Evolutionary conservation across 2,329 filamentous ascomycete species (phyloP).

Genomic region (Venturia effusa): DNA sequence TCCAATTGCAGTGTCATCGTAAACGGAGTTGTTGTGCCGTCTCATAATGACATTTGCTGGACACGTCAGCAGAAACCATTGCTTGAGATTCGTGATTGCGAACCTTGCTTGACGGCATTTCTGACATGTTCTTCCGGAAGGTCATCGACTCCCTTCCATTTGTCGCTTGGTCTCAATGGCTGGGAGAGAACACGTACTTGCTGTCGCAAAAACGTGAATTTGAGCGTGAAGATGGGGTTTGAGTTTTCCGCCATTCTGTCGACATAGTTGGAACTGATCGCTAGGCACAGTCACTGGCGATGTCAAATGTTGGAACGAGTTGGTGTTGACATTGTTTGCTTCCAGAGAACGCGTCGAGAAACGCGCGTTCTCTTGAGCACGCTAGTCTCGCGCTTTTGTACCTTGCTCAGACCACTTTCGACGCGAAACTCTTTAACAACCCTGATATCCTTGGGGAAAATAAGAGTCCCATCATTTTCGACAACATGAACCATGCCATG

Average conservation of each 20-base stretch:
- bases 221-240: conserved; percentile 44
- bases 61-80: conserved; percentile 4
- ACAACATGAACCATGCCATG: no score
- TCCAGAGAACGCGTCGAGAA: no score
- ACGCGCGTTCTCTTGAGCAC: no score
- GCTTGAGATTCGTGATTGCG: not conserved
- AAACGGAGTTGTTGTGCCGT: conserved; percentile 55
- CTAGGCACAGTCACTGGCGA: not conserved
- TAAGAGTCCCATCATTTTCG: no score
- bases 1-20: conserved; percentile 56
- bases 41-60: conserved; percentile 51
- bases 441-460: no score
- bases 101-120: conserved; percentile 30
- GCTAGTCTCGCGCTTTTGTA: no score
- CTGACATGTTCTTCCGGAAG: conserved; percentile 38
- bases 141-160: conserved; percentile 38
- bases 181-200: conserved; percentile 55
- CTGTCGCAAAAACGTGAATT: conserved; percentile 51
- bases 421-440: no score
- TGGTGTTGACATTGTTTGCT: no score
- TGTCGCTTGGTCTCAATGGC: conserved; percentile 43
- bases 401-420: no score
- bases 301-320: no score
- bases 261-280: not conserved
- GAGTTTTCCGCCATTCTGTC: not conserved